Base-by-base conservation (phyloP, 78 protist species). In the Dictyostelium discoideum region DNA sequence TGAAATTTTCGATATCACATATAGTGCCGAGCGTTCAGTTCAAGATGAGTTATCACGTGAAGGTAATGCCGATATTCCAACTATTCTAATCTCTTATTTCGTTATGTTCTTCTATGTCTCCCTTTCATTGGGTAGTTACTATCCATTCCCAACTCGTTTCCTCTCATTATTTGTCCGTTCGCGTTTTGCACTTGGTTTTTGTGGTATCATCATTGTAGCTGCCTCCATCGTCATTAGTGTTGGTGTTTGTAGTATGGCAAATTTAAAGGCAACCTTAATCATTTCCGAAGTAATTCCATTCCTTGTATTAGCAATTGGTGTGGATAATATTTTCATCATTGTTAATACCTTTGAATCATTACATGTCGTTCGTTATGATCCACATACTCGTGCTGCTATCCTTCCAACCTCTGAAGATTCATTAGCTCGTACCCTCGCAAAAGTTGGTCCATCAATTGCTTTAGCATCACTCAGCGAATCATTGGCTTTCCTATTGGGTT, bases 251-350 rank as follows among this genome's bases (percentile, higher is more conserved):
- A 40, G 84, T 29, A 22, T 79, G 11, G 37, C 46, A 7, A 84
- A 84, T 29, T 22, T 97, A 13, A 81, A 97, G n/a, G 98, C 98
- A n/a, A 86, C 98, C 2, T 73, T 97, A 4, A 96, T 97, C 86
- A 97, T 97, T 32, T 60, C 94, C 13, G 97, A 97, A 42, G 98
- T 97, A 29, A 97, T 97, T 29, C 98, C 98, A 44, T 97, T 97
- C 93, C 84, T 97, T 22, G 92, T 97, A 1, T 78, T 97, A 92
- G 98, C 98, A 3, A 97, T 97, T 20, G 98, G 98, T 86, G 98
- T 97, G 7, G 98, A 97, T 79, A 97, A 97, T 48, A 94, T 97
- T 65, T 97, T 97, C 24, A 96, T 97, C 39, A 42, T 97, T 14
- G 96, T 85, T 11, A 97, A 97, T 24, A 96, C 96, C 11, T 84